phyloP scores from a whole-genome alignment of 305 asterid genomes.

The Solanum hybrid region DNA sequence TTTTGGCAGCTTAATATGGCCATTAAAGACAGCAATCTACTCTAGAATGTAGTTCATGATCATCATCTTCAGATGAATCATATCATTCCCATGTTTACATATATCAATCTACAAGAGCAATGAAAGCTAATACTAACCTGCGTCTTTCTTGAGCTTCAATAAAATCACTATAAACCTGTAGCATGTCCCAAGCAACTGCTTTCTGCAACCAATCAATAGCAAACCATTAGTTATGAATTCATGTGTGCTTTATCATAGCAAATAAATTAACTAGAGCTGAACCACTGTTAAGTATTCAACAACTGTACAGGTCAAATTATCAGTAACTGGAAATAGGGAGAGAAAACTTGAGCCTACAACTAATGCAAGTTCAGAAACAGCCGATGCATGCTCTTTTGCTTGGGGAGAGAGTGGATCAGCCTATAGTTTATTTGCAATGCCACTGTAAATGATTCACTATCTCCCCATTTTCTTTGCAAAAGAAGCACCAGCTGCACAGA shows the following conservation, averaged over 20 bases:
- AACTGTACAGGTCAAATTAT: neutral
- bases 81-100: neutral
- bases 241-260: neutral
- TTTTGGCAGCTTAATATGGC: neutral
- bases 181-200: slow-evolving; percentile 99
- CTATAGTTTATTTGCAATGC: neutral
- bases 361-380: neutral
- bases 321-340: neutral
- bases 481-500: neutral
- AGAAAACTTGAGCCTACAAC: neutral
- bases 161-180: slow-evolving; percentile 69
- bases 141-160: slow-evolving; percentile 83
- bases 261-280: neutral
- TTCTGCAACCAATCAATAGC: slow-evolving; percentile 34
- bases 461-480: neutral
- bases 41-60: neutral
- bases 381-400: neutral
- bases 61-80: neutral
- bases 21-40: neutral
- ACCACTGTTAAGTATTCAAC: neutral
- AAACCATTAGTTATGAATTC: neutral
- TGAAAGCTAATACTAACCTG: slow-evolving; percentile 33
- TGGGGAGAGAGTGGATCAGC: neutral
- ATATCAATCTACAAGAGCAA: neutral
- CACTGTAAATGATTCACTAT: neutral